Evolutionary conservation across 805 yeast genomes (phyloP).

Genomic region (Candida arabinofermentans): DNA sequence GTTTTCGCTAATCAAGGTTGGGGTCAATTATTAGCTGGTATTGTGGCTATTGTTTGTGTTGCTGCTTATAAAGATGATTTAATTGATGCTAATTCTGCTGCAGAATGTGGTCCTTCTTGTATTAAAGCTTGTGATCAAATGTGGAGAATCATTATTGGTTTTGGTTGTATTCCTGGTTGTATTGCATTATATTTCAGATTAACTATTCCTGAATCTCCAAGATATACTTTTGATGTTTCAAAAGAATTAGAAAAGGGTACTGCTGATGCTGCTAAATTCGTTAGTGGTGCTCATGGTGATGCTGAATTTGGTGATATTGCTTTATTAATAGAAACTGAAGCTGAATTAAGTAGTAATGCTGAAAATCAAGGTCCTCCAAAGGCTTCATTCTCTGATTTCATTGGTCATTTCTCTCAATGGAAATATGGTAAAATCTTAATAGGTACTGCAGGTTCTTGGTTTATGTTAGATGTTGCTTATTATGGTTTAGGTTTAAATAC

Average conservation of each 20-base stretch:
- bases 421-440: conserved; percentile 75
- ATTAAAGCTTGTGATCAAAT: conserved; percentile 79
- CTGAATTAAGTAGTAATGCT: conserved; percentile 29
- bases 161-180: conserved; percentile 86
- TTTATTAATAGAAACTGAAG: conserved; percentile 43
- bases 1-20: conserved; percentile 96
- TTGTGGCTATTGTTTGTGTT: conserved; percentile 72
- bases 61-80: conserved; percentile 71
- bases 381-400: conserved; percentile 76
- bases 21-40: conserved; percentile 89
- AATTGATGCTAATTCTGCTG: conserved; percentile 46
- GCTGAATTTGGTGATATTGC: conserved; percentile 43
- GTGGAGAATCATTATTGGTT: conserved; percentile 91
- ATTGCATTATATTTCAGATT: conserved; percentile 86
- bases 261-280: conserved; percentile 51
- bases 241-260: conserved; percentile 53
- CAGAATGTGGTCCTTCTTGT: conserved; percentile 66
- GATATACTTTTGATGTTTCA: conserved; percentile 77
- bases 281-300: conserved; percentile 47
- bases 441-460: conserved; percentile 93
- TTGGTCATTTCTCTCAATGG: conserved; percentile 77
- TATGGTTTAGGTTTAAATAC: conserved; percentile 86
- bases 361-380: conserved; percentile 58
- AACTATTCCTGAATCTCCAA: conserved; percentile 93
- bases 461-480: conserved; percentile 83